These are phyloP conservation scores for Allantophomopsis lycopodina DNA, from an alignment of 2,329 filamentous ascomycete species.

Conservation along the genomic window DNA sequence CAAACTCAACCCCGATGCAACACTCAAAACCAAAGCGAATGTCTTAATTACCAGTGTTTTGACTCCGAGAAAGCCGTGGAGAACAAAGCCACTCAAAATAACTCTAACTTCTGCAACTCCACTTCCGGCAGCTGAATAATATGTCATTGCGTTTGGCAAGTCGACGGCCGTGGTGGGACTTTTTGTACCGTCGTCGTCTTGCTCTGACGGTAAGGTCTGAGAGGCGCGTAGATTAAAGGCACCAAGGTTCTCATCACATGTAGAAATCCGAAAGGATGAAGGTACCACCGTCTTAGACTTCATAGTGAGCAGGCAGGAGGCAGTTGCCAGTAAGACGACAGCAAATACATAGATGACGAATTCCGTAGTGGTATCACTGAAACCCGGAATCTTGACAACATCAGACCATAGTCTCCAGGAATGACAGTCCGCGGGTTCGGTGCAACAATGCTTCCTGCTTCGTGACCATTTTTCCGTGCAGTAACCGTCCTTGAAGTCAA, in stretches of 20 bases:
- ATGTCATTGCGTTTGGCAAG: constrained; percentile 60
- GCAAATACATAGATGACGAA: constrained; percentile 63
- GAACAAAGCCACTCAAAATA: constrained; percentile 92
- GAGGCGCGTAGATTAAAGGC: constrained; percentile 35
- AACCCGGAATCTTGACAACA: constrained; percentile 13
- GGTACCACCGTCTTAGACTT: constrained; percentile 91
- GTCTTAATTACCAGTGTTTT: constrained; percentile 82
- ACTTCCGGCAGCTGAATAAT: constrained; percentile 90
- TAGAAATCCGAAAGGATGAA: constrained; percentile 73
- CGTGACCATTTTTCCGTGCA: constrained; percentile 50
- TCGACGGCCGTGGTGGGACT: constrained; percentile 18
- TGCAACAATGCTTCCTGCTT: constrained; percentile 34
- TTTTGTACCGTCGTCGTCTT: constrained; percentile 29
- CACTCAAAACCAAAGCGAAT: constrained; percentile 68
- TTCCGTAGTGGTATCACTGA: constrained; percentile 48
- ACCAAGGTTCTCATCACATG: constrained; percentile 83
- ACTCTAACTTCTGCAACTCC: constrained; percentile 96
- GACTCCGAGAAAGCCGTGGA: constrained; percentile 87
- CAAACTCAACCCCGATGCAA: constrained; percentile 82
- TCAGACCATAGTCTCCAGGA: constrained; percentile 52
- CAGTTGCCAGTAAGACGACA: constrained; percentile 54
- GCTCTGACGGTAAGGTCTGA: constrained; percentile 9
- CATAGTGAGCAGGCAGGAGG: constrained; percentile 69
- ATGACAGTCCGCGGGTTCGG: constrained; percentile 35
- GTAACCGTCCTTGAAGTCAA: constrained; percentile 85